Base-by-base conservation (phyloP, 2,329 filamentous ascomycete species). In the Helotiales sp. region DNA sequence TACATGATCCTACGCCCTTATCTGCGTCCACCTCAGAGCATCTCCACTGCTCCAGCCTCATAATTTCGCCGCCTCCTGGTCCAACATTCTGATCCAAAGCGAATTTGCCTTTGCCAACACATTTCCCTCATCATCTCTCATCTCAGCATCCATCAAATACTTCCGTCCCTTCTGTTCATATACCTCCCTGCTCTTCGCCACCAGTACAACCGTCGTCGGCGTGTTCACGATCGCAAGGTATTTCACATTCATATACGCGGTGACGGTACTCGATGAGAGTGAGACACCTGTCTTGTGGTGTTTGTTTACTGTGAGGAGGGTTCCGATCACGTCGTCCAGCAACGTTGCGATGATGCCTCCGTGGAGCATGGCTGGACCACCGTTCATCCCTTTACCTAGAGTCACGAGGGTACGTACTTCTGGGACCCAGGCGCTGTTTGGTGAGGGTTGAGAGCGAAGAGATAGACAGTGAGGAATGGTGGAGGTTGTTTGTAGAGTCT, bases 321-420 rank as follows among this genome's bases (percentile, higher is more conserved):
- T 72, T 1, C 83, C 82, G 67, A 81, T 79, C 5, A 74, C 71
- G 66, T 88, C 84, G 65, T 88, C 84, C 22, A 88, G 68, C n/a
- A 87, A 67, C 0, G 80, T 77, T 8, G 78, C 77, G 6, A 82
- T 76, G 29, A 87, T 77, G 1, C 84, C 85, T 19, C 85, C 84
- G 67, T 88, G 85, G 9, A 76, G 72, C 6, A 82, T 74, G 2
- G 74, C 69, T 1, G 79, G 71, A 63, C 80, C 79, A 2, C 84
- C 84, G 61, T 83, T 81, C 55, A 87, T 63, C 17, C 77, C 79
- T 10, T 73, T 65, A 1, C 81, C 83, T 1, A 87, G 71, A 12
- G 69, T 63, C n/a, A 66, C 33, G 4, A 66, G 33, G n/a, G 49
- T 64, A 31, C 55, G 48, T 1, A 66, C 50, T 52, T 66, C 58